Base-by-base conservation (phyloP, 805 yeast genomes). In the Kodamaea neixiangensis region DNA sequence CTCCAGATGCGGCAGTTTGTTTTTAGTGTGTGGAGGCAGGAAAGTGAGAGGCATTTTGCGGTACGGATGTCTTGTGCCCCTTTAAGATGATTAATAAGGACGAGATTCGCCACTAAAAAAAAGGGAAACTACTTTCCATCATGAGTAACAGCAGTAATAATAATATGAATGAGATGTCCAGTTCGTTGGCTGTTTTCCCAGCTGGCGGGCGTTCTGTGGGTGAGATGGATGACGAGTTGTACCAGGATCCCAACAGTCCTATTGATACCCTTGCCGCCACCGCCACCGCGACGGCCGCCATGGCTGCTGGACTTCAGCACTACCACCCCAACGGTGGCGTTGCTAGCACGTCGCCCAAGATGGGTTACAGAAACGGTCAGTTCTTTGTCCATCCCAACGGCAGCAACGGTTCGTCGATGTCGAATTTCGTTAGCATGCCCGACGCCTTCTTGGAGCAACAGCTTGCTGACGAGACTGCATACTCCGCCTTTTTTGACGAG, bases 221-320 rank as follows among this genome's bases (percentile, higher is more conserved):
- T 54, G 77, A 81, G 17, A 75, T 81, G 76, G 86, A 82, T 54
- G 86, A 82, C 49, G 87, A 82, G 53, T 66, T 82, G 25, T 81
- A 80, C 55, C 78, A 73, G 44, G 55, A 64, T 20, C 75, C 75
- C 9, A 62, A 60, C 43, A 61, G 58, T 38, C 61, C 61, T 17
- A 52, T 56, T 19, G 55, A 51, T 41, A 31, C 52, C 44, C 41
- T 41, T 49, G 46, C 49, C 52, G 46, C 46, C 25, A 47, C 47
- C 48, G 50, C 54, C 49, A 46, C 49, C 34, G 43, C 50, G 19
- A 29, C 49, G 15, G 55, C 50, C 20, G 52, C 56, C 11, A 49
- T 56, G 49, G 33, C 41, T 18, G 63, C 52, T 58, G 33, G 35
- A 37, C 46, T 42, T 21, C 55, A 48, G 31, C 54, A 48, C 21